These are phyloP conservation scores for Heliocybe sulcata DNA, from an alignment of 1,284 basidiomycete genomes.

Conservation along the genomic window DNA sequence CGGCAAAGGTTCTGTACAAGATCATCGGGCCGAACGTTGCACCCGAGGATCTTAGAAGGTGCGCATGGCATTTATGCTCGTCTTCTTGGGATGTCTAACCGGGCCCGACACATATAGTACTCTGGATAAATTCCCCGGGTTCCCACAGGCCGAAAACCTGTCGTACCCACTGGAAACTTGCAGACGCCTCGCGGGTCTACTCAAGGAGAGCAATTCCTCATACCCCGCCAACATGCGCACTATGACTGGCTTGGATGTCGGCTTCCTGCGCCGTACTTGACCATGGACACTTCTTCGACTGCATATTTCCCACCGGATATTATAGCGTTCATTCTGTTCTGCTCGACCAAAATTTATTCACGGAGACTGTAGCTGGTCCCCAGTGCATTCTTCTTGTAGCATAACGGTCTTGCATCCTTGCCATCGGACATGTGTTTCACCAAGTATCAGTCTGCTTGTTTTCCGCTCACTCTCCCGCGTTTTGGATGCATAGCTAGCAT, in stretches of 20 bases:
- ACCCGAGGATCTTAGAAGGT: slow-evolving; percentile 49
- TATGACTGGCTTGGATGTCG: slow-evolving; percentile 75
- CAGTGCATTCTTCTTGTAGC: background rate
- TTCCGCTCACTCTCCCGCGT: too few relatives aligned
- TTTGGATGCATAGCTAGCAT: background rate
- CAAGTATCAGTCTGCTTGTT: too few relatives aligned
- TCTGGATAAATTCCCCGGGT: slow-evolving; percentile 64
- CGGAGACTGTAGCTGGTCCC: too few relatives aligned
- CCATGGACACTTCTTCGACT: too few relatives aligned
- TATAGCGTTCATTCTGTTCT: background rate
- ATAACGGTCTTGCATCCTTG: background rate
- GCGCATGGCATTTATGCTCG: slow-evolving; percentile 15
- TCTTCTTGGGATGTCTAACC: background rate
- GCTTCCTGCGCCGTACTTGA: slow-evolving; percentile 44
- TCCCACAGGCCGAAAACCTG: slow-evolving; percentile 77
- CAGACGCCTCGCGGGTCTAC: slow-evolving; percentile 51
- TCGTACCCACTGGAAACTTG: slow-evolving; percentile 72
- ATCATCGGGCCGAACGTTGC: slow-evolving; percentile 50
- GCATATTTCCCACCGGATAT: background rate
- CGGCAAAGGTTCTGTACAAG: slow-evolving; percentile 73
- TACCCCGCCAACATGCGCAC: slow-evolving; percentile 68
- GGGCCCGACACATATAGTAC: slow-evolving; percentile 29
- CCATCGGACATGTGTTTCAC: background rate
- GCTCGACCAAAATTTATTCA: background rate
- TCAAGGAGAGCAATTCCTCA: slow-evolving; percentile 66